Conservation (phyloP, 352 stramenopile genomes). For the Globisporangium okanoganense region DNA sequence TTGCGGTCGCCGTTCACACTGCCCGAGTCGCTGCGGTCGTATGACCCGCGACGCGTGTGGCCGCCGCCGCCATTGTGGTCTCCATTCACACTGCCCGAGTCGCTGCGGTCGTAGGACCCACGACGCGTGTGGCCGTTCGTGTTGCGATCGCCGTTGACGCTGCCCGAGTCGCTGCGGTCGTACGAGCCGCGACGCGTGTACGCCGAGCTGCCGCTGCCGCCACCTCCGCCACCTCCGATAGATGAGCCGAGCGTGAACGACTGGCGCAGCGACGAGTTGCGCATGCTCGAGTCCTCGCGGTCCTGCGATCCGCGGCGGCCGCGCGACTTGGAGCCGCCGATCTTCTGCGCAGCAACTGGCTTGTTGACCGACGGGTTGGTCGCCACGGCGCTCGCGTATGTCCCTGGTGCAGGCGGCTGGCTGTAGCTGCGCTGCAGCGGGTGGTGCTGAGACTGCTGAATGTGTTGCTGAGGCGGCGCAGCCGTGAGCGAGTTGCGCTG, state of each 20-base stretch:
- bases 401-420: constrained; percentile 16
- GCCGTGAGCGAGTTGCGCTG: constrained; percentile 47
- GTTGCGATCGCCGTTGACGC: constrained; percentile 20
- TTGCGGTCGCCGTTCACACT: constrained; percentile 14
- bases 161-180: constrained; percentile 38
- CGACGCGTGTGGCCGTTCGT: constrained; percentile 18
- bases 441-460: constrained; percentile 8
- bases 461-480: constrained; percentile 13
- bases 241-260: constrained; percentile 20
- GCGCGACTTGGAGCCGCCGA: constrained; percentile 12
- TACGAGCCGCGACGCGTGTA: constrained; percentile 50
- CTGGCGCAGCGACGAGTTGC: constrained; percentile 20
- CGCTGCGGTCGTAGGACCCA: constrained; percentile 22
- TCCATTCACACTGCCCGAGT: constrained; percentile 20
- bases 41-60: constrained; percentile 26
- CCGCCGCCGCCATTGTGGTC: constrained; percentile 26
- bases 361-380: constrained; percentile 10
- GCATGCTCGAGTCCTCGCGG: constrained; percentile 19
- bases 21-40: constrained; percentile 19
- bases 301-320: constrained; percentile 65
- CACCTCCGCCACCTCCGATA: constrained; percentile 5
- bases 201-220: constrained; percentile 26
- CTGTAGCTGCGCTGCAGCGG: constrained; percentile 23
- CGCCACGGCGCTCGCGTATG: constrained; percentile 27
- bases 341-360: not conserved